Evolutionary conservation across 2,329 filamentous ascomycete genomes (phyloP), one percentile per base, ranked within the genome.

Genomic region (Colletotrichum sp.): DNA sequence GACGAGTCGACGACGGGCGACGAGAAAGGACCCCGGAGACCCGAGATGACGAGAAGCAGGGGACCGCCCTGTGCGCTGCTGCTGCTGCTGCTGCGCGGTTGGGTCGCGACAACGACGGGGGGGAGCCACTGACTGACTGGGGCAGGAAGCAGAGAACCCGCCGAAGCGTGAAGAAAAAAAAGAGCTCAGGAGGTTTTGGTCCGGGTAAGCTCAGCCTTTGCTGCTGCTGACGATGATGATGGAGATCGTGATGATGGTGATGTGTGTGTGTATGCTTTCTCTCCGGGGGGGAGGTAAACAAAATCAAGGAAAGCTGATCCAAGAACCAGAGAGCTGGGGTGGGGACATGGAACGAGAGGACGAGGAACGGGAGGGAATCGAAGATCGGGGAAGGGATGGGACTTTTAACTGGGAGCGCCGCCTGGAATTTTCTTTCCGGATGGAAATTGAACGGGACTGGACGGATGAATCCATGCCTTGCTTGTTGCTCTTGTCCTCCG

Each of bases 111-210:
- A n/a, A 11, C 39, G 39, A 44, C 39, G 1, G 1, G 39, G 22
- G 29, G 57, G 29, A 7, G 1, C 52, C 13, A 15, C 19, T 29
- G 36, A 30, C 25, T 32, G 25, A 49, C 34, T 22, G 52, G 62
- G 69, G 49, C 39, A 49, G 16, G 8, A 49, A 49, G 39, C 19
- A 49, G 3, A 49, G 39, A 49, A 49, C 39, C 39, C 39, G 19
- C 39, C 39, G 39, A 44, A n/a, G 39, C 39, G 9, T 49, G 39
- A 49, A 49, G 39, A n/a, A 49, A n/a, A 44, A 44, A n/a, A 13
- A 22, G 44, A 27, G 27, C n/a, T 30, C 16, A 67, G 75, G 75
- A 77, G 75, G 71, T 34, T 77, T 75, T 77, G 75, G 30, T 77
- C 75, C 75, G 75, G 59, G 12, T 15, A 25, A 11, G 59, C 39